A percentile compares a stretch with the other conserved stretches of the same genome.
These are phyloP conservation scores for Calendula officinalis DNA, from an alignment of 129 eudicot species.

Conservation along the genomic window DNA sequence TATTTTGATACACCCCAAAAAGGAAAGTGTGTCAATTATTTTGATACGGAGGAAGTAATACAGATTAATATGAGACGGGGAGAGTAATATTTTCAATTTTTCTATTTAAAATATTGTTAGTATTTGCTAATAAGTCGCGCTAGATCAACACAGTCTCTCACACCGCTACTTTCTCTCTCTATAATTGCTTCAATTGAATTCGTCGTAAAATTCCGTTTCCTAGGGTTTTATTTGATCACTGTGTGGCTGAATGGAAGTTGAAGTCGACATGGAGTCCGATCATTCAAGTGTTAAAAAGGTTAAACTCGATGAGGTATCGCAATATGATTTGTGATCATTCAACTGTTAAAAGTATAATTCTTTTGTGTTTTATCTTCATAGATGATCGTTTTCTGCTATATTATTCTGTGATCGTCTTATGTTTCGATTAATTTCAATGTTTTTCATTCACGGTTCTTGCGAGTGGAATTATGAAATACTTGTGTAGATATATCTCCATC, in stretches of 20 bases:
- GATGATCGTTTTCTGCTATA: neutral
- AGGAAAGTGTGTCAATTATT: no score
- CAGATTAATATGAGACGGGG: no score
- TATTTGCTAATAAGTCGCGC: no score
- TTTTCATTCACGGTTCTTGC: neutral
- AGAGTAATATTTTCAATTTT: no score
- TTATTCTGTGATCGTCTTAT: conserved; percentile 10
- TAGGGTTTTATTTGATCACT: conserved; percentile 7
- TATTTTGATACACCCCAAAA: no score
- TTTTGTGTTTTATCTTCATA: neutral
- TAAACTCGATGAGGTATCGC: conserved; percentile 26
- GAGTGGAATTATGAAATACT: neutral
- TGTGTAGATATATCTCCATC: neutral
- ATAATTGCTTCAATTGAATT: no score
- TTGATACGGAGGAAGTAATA: no score
- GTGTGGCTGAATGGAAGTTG: conserved; percentile 10
- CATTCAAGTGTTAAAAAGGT: conserved; percentile 9
- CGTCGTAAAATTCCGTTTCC: no score
- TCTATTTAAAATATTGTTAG: no score
- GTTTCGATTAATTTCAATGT: neutral
- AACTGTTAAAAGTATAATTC: neutral
- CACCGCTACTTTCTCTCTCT: no score
- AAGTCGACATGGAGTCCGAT: conserved; percentile 12
- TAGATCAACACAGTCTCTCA: no score
- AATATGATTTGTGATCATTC: neutral